Conservation (phyloP, 2,329 filamentous ascomycete genomes). For the Tolypocladium tundrense region DNA sequence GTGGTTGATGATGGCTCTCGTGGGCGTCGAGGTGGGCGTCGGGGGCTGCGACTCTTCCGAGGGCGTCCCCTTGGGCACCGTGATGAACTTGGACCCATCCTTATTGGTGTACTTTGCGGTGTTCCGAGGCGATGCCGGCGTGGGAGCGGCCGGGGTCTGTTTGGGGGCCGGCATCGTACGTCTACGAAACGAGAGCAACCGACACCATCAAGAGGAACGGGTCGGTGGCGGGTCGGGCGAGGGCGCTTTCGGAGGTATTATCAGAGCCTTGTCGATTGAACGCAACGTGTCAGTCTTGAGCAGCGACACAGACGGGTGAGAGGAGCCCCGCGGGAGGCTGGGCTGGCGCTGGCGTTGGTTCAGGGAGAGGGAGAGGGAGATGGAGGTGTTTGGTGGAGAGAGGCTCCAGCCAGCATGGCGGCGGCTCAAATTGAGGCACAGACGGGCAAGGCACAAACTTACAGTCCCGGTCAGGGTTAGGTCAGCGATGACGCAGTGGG, state of each 20-base stretch:
- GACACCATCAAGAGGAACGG: slow-evolving; percentile 27
- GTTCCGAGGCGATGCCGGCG: slow-evolving; percentile 40
- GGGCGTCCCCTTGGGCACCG: slow-evolving; percentile 45
- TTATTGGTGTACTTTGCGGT: slow-evolving; percentile 57
- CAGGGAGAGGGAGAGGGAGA: slow-evolving; percentile 1
- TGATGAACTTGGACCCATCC: slow-evolving; percentile 60
- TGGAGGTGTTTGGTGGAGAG: slow-evolving; percentile 6
- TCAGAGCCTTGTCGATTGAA: background rate
- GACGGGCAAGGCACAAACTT: slow-evolving; percentile 16
- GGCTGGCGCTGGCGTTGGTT: background rate
- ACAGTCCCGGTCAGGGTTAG: slow-evolving; percentile 19
- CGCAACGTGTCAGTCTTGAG: background rate
- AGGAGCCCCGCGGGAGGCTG: background rate
- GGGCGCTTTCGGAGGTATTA: background rate
- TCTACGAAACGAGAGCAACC: slow-evolving; percentile 21
- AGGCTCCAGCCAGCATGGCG: slow-evolving; percentile 1
- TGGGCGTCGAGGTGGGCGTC: slow-evolving; percentile 28
- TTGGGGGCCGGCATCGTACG: slow-evolving; percentile 41
- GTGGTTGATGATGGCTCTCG: slow-evolving; percentile 19
- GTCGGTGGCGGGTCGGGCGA: slow-evolving; percentile 3
- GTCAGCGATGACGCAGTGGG: slow-evolving; percentile 28
- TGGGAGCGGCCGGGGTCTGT: slow-evolving; percentile 36
- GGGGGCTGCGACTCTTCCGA: slow-evolving; percentile 46
- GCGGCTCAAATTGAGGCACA: slow-evolving; percentile 26
- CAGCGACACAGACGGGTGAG: background rate